A percentile compares a stretch with the other conserved stretches of the same genome.
Conservation (phyloP, 2,329 filamentous ascomycete species). For the Fusarium piperis region DNA sequence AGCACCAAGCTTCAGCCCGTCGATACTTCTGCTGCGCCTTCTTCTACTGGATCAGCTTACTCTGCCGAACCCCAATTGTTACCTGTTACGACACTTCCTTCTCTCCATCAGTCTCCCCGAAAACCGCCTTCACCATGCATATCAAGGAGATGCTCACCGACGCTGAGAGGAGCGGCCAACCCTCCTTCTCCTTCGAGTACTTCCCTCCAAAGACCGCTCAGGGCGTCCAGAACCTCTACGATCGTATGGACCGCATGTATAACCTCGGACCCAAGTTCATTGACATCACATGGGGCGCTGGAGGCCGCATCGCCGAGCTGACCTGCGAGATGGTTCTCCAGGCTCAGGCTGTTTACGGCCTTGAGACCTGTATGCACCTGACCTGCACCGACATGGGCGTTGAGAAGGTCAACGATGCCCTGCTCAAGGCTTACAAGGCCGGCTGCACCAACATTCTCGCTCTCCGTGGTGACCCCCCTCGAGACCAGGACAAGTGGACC, state of each 20-base stretch:
- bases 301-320: constrained; percentile 87
- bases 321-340: constrained; percentile 98
- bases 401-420: constrained; percentile 88
- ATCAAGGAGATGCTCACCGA: constrained; percentile 91
- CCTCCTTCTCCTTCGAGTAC: constrained; percentile 99
- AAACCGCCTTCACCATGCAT: constrained; percentile 75
- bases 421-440: constrained; percentile 88
- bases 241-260: constrained; percentile 99
- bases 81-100: neutral
- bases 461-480: constrained; percentile 89
- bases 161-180: constrained; percentile 79
- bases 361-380: constrained; percentile 99
- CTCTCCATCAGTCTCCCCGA: neutral
- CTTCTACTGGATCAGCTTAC: neutral
- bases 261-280: constrained; percentile 93
- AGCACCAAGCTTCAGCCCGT: neutral
- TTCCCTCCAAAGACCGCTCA: constrained; percentile 98
- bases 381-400: constrained; percentile 98
- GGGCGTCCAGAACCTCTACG: constrained; percentile 98
- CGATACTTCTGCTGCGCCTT: neutral
- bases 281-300: constrained; percentile 98
- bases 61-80: constrained; percentile 1
- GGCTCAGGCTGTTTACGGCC: constrained; percentile 91
- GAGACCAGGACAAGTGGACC: constrained; percentile 94
- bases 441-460: constrained; percentile 98